These are phyloP conservation scores for Ettlia oleoabundans DNA, from an alignment of 139 green algal genomes.

Conservation along the genomic window DNA sequence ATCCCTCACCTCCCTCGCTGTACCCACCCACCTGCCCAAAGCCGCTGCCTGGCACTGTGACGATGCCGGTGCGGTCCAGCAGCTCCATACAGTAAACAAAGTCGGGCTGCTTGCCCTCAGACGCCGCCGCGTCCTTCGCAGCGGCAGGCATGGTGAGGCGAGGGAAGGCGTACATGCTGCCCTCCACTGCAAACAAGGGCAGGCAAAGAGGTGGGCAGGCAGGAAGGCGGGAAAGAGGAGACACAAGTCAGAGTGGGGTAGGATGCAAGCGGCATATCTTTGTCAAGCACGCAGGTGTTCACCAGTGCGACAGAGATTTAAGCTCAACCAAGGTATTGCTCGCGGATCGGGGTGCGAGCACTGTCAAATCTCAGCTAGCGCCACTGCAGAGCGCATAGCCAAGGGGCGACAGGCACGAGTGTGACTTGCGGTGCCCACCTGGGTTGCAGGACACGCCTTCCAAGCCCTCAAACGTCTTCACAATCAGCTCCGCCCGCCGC, in stretches of 20 bases:
- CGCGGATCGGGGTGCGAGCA: too few relatives aligned
- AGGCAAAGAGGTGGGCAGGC: neutral
- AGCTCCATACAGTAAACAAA: conserved; percentile 91
- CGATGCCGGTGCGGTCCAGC: conserved; percentile 88
- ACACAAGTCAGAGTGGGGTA: neutral
- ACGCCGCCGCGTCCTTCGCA: conserved; percentile 43
- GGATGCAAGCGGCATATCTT: too few relatives aligned
- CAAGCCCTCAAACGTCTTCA: conserved; percentile 79
- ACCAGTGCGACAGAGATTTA: too few relatives aligned
- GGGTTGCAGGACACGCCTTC: conserved; percentile 89
- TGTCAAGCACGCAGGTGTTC: too few relatives aligned
- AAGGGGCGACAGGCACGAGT: too few relatives aligned
- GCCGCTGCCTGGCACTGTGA: conserved; percentile 82
- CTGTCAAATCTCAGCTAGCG: too few relatives aligned
- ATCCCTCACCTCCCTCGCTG: too few relatives aligned
- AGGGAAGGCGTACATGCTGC: conserved; percentile 71
- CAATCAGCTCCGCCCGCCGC: conserved; percentile 79
- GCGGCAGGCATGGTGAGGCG: conserved; percentile 59
- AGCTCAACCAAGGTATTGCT: too few relatives aligned
- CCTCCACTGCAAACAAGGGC: conserved; percentile 28
- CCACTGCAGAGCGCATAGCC: too few relatives aligned
- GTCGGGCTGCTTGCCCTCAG: conserved; percentile 82
- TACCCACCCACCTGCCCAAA: conserved; percentile 26
- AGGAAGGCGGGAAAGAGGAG: neutral
- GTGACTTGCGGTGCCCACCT: too few relatives aligned